Base-by-base conservation (phyloP, 108 stramenopile species). In the Aurantiochytrium sp. region DNA sequence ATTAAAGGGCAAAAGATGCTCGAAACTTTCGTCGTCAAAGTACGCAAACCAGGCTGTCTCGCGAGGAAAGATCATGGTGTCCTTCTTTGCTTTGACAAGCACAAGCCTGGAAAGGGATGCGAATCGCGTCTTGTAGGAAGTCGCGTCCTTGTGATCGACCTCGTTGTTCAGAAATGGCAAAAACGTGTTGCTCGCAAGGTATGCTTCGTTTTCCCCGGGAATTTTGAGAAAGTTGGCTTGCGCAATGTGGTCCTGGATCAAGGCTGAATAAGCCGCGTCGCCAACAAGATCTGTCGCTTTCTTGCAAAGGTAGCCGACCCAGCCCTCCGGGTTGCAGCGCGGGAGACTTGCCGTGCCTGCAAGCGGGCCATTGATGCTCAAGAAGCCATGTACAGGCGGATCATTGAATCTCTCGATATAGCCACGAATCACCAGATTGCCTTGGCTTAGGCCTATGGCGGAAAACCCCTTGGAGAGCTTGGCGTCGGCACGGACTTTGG, bases 1-100 rank as follows among this genome's bases (percentile, higher is more conserved):
- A 43, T 94, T 95, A 90, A 90, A 91, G 44, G 90, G 91, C 72
- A 95, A 87, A 19, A 95, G 83, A 23, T 69, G 35, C 16, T 87
- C 58, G 76, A 94, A 95, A 90, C 93, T 91, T 6, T 89, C 49
- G 21, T 92, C 89, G 87, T 95, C 93, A 5, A 94, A 93, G 47
- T 92, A 93, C 16, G 94, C 95, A 93, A 95, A 96, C 55, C 94
- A 94, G 60, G 95, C 96, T 59, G 95, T 95, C 89, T 95, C 95
- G 53, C 90, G 89, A 59, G 96, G 96, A 93, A 93, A 95, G 51
- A 96, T 95, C 90, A 95, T 91, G n/a, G 88, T 89, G 92, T 96
- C 96, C 58, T 93, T 58, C 14, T 88, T 91, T 19, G 94, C 96
- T 89, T 93, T 45, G 88, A 95, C 87, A 95, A 95, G 94, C 5